phyloP scores from a whole-genome alignment of 176 grass and related monocot genomes.

The Cymbopogon citratus region DNA sequence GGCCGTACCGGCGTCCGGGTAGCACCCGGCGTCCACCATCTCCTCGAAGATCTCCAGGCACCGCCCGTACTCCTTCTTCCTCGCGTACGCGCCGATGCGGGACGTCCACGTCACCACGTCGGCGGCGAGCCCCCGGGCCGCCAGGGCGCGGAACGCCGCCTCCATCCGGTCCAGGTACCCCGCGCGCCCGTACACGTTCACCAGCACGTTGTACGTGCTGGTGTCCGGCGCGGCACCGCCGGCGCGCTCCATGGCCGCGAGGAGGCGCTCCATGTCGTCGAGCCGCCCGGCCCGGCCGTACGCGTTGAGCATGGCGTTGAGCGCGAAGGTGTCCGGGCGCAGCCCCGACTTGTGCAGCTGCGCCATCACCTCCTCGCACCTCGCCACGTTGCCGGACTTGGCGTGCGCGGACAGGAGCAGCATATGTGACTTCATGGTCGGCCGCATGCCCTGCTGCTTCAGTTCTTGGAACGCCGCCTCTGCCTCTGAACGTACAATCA shows the following conservation, averaged over 20 bases:
- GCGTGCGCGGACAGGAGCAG: slow-evolving; percentile 81
- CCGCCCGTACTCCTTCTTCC: slow-evolving; percentile 64
- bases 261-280: slow-evolving; percentile 80
- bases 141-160: slow-evolving; percentile 45
- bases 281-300: slow-evolving; percentile 64
- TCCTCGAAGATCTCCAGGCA: slow-evolving; percentile 86
- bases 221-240: slow-evolving; percentile 19
- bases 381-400: slow-evolving; percentile 62
- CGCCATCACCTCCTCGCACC: slow-evolving; percentile 79
- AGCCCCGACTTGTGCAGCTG: slow-evolving; percentile 86
- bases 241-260: slow-evolving; percentile 51
- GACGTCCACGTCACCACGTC: slow-evolving; percentile 89
- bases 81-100: slow-evolving; percentile 65
- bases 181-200: slow-evolving; percentile 62
- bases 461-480: slow-evolving; percentile 63
- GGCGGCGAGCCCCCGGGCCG: slow-evolving; percentile 41
- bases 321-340: slow-evolving; percentile 58
- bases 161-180: slow-evolving; percentile 84
- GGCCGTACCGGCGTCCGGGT: slow-evolving; percentile 75
- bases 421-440: slow-evolving; percentile 97
- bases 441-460: slow-evolving; percentile 66
- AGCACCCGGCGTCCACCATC: slow-evolving; percentile 88
- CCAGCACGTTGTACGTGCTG: slow-evolving; percentile 81
- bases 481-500: slow-evolving; percentile 55
- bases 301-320: slow-evolving; percentile 95